Base-by-base conservation (phyloP, 1,284 basidiomycete genomes). In the Moniliella sp. region DNA sequence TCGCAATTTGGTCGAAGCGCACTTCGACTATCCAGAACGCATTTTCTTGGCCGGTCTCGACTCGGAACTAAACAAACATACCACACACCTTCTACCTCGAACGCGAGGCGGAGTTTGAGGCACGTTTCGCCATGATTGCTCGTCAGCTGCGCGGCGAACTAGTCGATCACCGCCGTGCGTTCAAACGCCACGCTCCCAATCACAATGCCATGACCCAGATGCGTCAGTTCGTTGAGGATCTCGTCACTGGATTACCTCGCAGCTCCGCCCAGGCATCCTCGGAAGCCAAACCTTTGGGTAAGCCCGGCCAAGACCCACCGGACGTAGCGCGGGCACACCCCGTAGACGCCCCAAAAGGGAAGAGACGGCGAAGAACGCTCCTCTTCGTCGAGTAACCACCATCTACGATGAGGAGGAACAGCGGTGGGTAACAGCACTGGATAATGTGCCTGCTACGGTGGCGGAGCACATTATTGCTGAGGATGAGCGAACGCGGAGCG, bases 21-120 rank as follows among this genome's bases (percentile, higher is more conserved):
- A 69, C 3, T 66, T 72, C 0, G 65, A 69, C 21, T 75, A 84
- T 48, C 58, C 34, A 81, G 88, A 64, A 71, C 86, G 14, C 75
- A 83, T 49, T 63, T 64, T 47, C 27, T 55, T 52, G 18, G 28
- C 26, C 5, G 46, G 42, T 0, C 40, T 47, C 32, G 45, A 56
- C 21, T 21, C 35, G 16, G 49, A 50, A 36, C 40, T 53, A 23
- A 32, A 21, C 7, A 9, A 11, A 11, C 23, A 4, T 15, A 4
- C 16, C 11, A 9, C n/a, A 11, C 13, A 8, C 4, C 2, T 94
- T 94, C 59, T 93, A 80, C 54, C 51, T 69, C 5, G 70, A 70
- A 15, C 69, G 76, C 15, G 79, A 81, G 57, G 64, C 66, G 15
- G 79, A 82, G 43, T 73, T 76, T 61, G 61, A 63, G 14, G 62